These are phyloP conservation scores for Aureobasidium uvarum DNA, from an alignment of 2,329 filamentous ascomycete species.

Conservation along the genomic window DNA sequence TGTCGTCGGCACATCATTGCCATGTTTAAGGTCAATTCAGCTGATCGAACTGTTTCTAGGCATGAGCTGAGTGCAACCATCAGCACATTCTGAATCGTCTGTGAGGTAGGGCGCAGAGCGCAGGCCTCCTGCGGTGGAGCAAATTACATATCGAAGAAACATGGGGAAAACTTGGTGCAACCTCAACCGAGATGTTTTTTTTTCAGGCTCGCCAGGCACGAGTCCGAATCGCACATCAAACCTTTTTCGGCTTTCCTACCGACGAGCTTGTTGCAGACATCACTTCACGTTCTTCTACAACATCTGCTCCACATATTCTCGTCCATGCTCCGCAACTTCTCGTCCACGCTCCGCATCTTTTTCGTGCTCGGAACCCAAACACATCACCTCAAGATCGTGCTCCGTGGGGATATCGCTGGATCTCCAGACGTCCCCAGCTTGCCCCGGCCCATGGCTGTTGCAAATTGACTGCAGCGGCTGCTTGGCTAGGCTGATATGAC, in stretches of 20 bases:
- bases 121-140: not conserved
- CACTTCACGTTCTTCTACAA: not conserved
- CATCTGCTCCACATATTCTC: not conserved
- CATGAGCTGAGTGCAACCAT: not conserved
- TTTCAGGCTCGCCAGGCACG: not conserved
- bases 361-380: slow-evolving; percentile 20
- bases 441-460: not conserved
- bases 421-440: slow-evolving; percentile 18
- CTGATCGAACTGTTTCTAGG: too few relatives aligned
- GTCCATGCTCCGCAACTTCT: slow-evolving; percentile 5
- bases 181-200: slow-evolving; percentile 10
- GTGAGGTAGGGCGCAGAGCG: not conserved
- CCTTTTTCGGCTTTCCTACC: slow-evolving; percentile 18
- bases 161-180: slow-evolving; percentile 12
- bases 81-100: not conserved
- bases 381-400: slow-evolving; percentile 12
- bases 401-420: slow-evolving; percentile 22
- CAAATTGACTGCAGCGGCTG: not conserved
- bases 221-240: not conserved
- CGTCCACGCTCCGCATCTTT: slow-evolving; percentile 17
- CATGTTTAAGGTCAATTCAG: not conserved
- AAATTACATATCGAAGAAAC: not conserved
- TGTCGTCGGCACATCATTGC: not conserved
- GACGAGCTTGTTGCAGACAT: not conserved
- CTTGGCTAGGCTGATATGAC: not conserved